Evolutionary conservation across 192 early-diverging fungal genomes (phyloP), one percentile per base, ranked within the genome.

Genomic region (Gigaspora rosea): DNA sequence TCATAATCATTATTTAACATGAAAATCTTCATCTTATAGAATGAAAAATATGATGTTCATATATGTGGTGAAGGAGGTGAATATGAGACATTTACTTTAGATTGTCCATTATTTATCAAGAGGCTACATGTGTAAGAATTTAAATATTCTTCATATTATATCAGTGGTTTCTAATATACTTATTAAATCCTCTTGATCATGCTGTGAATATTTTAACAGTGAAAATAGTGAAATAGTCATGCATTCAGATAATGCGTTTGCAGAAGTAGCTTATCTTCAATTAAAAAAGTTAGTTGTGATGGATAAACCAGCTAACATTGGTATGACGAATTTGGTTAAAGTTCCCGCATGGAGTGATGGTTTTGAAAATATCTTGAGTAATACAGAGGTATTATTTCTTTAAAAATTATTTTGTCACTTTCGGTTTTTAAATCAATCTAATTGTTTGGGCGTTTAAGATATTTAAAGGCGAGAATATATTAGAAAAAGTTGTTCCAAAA

Each of bases 11-110:
- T 20, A n/a, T 66, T 18, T 16, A 16, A 16, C 2, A 54, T 54
- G 13, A 54, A 16, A 12, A 54, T 54, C 4, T 16, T 54, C 52
- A 54, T 54, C 4, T 18, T 41, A 47, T 51, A 69, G 90, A 85
- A 92, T 77, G 81, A 91, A 36, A 90, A 89, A 70, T 96, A 90
- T 75, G 95, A 91, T 36, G 72, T 94, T 36, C 93, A 99, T 81
- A 86, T 95, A 7, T 97, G 96, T 76, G 97, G 97, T 47, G 97
- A 99, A 83, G 97, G 97, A 70, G 97, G 97, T 35, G 97, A 99
- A 84, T 99, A 93, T 78, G 97, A 99, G 78, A 94, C 96, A 6
- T 87, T 98, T 67, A 95, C 94, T 0, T 78, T 97, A 50, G 96
- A 99, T 76, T 95, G 92, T 73, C 97, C 97, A 4, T 75, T 99